Conservation (phyloP, 2,329 filamentous ascomycete species). For the Beauveria sp. region DNA sequence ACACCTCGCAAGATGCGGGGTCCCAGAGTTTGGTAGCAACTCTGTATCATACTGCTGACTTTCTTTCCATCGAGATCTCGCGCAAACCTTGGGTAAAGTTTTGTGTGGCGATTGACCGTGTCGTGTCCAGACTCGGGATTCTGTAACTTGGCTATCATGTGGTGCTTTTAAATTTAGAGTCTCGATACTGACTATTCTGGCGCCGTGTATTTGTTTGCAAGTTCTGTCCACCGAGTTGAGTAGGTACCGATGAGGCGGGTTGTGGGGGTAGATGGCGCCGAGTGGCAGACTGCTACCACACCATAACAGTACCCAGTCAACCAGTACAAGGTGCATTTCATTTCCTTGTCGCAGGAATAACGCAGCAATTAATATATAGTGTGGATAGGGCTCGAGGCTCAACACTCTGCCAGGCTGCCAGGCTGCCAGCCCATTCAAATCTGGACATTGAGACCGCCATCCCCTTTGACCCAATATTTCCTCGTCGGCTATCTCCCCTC, state of each 20-base stretch:
- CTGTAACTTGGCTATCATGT: background rate
- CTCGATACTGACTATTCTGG: background rate
- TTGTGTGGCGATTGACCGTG: background rate
- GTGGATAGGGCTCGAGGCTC: background rate
- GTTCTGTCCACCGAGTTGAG: background rate
- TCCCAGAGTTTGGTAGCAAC: background rate
- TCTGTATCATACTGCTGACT: background rate
- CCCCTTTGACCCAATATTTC: background rate
- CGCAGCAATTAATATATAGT: background rate
- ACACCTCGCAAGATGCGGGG: background rate
- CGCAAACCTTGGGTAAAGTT: background rate
- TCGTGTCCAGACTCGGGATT: background rate
- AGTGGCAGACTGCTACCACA: too few relatives aligned
- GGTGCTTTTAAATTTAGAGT: background rate
- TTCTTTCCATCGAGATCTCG: background rate
- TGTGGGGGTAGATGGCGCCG: background rate
- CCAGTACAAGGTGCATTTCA: too few relatives aligned
- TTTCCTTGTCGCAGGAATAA: background rate
- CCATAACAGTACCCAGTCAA: too few relatives aligned
- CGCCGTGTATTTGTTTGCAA: background rate
- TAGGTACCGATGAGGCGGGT: background rate
- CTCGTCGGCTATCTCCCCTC: background rate
- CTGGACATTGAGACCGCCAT: slow-evolving; percentile 1
- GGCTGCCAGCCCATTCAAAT: background rate
- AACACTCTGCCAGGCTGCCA: background rate